Percentiles rank a stretch among this genome's conserved stretches.
phyloP scores from a whole-genome alignment of 371 early-diverging fungal genomes.

The Apophysomyces sp. region DNA sequence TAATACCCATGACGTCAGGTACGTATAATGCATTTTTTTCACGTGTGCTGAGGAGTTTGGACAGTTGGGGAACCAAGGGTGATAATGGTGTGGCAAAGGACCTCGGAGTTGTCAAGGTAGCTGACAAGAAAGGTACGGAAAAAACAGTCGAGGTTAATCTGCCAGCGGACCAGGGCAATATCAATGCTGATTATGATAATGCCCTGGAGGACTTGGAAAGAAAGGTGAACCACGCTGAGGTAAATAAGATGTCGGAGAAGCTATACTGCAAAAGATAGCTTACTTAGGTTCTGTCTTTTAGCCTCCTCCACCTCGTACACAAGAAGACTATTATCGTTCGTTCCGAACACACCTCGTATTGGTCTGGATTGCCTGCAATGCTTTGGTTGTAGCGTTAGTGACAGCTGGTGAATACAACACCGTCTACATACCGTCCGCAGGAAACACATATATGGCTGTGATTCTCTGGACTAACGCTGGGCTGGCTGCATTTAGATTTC shows the following conservation, averaged over 20 bases:
- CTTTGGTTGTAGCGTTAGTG: constrained; percentile 63
- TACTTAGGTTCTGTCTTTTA: constrained; percentile 10
- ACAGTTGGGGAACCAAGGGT: constrained; percentile 95
- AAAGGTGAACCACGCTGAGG: constrained; percentile 32
- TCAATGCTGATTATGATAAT: constrained; percentile 72
- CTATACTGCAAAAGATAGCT: neutral
- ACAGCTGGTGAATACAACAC: constrained; percentile 39
- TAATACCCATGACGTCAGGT: constrained; percentile 74
- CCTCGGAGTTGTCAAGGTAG: constrained; percentile 63
- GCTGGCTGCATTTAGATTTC: constrained; percentile 76
- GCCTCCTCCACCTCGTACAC: constrained; percentile 61
- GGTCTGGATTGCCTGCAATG: constrained; percentile 87
- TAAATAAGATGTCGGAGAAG: constrained; percentile 4
- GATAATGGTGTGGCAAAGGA: constrained; percentile 62
- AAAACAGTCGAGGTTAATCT: neutral
- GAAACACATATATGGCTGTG: constrained; percentile 75
- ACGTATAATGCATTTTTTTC: constrained; percentile 4
- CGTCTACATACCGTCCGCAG: constrained; percentile 26
- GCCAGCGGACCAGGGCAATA: constrained; percentile 27
- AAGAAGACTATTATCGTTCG: constrained; percentile 79
- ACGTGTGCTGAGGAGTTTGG: neutral
- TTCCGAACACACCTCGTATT: constrained; percentile 84
- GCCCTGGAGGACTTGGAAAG: constrained; percentile 53
- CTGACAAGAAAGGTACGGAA: constrained; percentile 38
- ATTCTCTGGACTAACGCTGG: constrained; percentile 88